Conservation (phyloP, 2,329 filamentous ascomycete genomes). For the Pochonia chlamydosporia region DNA sequence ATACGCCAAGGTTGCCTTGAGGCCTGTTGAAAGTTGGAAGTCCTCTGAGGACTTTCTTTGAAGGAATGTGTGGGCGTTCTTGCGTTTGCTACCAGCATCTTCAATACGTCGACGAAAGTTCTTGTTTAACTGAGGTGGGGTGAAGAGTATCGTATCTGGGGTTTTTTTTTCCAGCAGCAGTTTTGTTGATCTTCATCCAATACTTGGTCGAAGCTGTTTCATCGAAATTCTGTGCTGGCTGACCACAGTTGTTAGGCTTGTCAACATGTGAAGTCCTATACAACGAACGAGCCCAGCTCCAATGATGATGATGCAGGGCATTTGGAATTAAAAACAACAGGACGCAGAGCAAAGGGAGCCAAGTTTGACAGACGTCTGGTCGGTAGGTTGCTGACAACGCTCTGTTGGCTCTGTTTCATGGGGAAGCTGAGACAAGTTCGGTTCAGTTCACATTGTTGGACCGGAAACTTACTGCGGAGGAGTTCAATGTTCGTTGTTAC, state of each 20-base stretch:
- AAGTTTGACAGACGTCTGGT: no score
- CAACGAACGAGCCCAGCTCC: background rate
- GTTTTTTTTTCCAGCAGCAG: no score
- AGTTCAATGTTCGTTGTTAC: no score
- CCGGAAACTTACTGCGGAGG: no score
- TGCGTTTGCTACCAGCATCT: constrained; percentile 9
- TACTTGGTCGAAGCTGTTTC: no score
- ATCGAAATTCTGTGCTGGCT: no score
- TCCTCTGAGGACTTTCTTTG: constrained; percentile 9
- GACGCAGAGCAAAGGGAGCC: constrained; percentile 12
- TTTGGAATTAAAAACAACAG: constrained; percentile 14
- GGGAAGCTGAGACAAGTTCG: constrained; percentile 23
- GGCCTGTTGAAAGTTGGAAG: background rate
- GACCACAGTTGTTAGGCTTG: no score
- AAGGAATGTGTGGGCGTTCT: background rate
- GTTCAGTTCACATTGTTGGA: constrained; percentile 11
- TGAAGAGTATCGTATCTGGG: no score
- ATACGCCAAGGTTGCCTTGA: constrained; percentile 6
- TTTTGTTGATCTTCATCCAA: no score
- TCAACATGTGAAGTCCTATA: background rate
- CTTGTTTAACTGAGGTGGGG: background rate
- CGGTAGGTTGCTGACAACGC: constrained; percentile 11
- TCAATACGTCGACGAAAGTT: no score
- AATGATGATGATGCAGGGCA: constrained; percentile 7
- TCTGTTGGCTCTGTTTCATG: constrained; percentile 25